phyloP scores from a whole-genome alignment of 768 basidiomycete species.

The Suillus subluteus region DNA sequence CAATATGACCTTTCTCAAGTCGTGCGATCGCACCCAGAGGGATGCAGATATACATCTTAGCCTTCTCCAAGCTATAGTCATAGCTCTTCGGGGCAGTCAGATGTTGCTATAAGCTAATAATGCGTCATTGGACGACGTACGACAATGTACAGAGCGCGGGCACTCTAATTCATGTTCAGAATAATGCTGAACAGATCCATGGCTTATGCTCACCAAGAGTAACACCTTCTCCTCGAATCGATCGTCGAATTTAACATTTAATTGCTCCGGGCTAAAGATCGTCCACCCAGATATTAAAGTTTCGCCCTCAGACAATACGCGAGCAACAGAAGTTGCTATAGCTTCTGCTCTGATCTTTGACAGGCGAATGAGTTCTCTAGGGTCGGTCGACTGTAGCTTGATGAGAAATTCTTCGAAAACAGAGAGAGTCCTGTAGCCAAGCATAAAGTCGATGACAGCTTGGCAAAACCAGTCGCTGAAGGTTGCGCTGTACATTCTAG shows the following conservation, averaged over 20 bases:
- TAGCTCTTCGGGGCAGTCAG: conserved; percentile 57
- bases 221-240: conserved; percentile 95
- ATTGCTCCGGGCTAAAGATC: conserved; percentile 78
- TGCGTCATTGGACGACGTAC: conserved; percentile 44
- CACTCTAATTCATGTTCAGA: conserved; percentile 30
- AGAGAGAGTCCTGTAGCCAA: conserved; percentile 82
- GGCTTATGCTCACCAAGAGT: conserved; percentile 63
- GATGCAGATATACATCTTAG: conserved; percentile 86
- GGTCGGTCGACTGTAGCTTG: conserved; percentile 90
- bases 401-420: conserved; percentile 95
- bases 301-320: conserved; percentile 79
- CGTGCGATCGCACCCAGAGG: conserved; percentile 79
- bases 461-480: conserved; percentile 98
- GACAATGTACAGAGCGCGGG: conserved; percentile 72
- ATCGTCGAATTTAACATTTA: conserved; percentile 71
- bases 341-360: conserved; percentile 92
- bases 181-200: conserved; percentile 1
- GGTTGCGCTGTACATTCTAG: conserved; percentile 86
- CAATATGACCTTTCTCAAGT: conserved; percentile 72
- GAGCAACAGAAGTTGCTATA: conserved; percentile 83
- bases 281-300: conserved; percentile 88
- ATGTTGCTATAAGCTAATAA: background rate
- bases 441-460: conserved; percentile 91
- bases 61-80: conserved; percentile 92
- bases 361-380: conserved; percentile 83